Evolutionary conservation across 2,329 filamentous ascomycete genomes (phyloP), one percentile per base, ranked within the genome.

Genomic region (Venturia oleaginea): DNA sequence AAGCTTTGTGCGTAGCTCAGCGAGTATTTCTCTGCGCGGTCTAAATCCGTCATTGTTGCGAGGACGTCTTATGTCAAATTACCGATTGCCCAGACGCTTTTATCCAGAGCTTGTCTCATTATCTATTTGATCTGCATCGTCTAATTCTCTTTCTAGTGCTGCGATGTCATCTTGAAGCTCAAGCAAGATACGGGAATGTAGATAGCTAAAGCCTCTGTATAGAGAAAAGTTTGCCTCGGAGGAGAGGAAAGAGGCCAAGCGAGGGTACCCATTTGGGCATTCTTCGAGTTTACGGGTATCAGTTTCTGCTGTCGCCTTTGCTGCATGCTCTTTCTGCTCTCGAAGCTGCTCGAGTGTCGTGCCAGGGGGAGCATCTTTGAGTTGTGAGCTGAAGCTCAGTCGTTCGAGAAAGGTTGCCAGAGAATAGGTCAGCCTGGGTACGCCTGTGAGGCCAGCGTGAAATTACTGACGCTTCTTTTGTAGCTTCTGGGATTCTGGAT

Each of bases 191-290:
- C 76, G 74, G 7, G 72, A 71, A 60, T 78, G 76, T 1, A 78
- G 67, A 63, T 76, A 76, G 48, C 68, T 68, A 62, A 78, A 78
- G 4, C 71, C 72, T 4, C 76, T 70, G 65, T 78, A 78, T 3
- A 77, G 68, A 1, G 73, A 69, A 63, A 78, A 77, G 61, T 76
- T 76, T 11, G 71, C 66, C 48, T 78, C 76, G 59, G 72, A 75
- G 1, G 74, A 69, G 55, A 76, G 73, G 62, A 78, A 77, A 0
- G 73, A 71, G 4, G 76, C 75, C 0, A 78, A 70, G 1, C 70
- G 68, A 3, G 75, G 73, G 62, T 74, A 78, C 7, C 76, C 76
- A 27, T 75, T 71, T 0, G 76, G 75, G 2, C 70, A 73, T 19
- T 73, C 68, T 54, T 78, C 73, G 62, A 77, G 74, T 72, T 10